phyloP scores from a whole-genome alignment of 2,329 filamentous ascomycete genomes.

The Paramyrothecium roridum region DNA sequence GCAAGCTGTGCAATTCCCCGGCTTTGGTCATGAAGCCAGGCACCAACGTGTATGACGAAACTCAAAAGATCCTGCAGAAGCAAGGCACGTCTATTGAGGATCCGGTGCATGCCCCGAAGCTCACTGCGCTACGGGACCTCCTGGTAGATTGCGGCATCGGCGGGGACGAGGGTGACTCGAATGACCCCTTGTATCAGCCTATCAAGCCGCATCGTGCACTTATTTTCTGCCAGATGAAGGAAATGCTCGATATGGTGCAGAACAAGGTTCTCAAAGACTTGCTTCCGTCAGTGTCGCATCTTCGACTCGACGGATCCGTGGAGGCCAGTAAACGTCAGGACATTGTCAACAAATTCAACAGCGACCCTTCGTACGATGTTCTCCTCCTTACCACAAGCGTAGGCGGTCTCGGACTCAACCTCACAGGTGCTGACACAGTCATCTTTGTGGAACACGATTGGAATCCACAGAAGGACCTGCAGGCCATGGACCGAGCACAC shows the following conservation, averaged over 20 bases:
- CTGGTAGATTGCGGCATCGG: slow-evolving; percentile 99
- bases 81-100: slow-evolving; percentile 83
- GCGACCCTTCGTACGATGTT: slow-evolving; percentile 93
- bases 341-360: slow-evolving; percentile 98
- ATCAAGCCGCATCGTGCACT: slow-evolving; percentile 95
- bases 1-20: slow-evolving; percentile 96
- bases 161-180: slow-evolving; percentile 60
- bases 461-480: slow-evolving; percentile 98
- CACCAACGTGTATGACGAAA: slow-evolving; percentile 85
- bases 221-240: slow-evolving; percentile 99
- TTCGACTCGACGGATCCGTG: slow-evolving; percentile 90
- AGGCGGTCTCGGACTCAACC: slow-evolving; percentile 87
- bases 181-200: slow-evolving; percentile 66
- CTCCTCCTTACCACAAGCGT: slow-evolving; percentile 92
- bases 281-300: slow-evolving; percentile 87
- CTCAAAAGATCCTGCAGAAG: slow-evolving; percentile 74
- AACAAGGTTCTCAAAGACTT: slow-evolving; percentile 86
- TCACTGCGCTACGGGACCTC: slow-evolving; percentile 84
- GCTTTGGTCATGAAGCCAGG: slow-evolving; percentile 94
- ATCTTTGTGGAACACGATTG: slow-evolving; percentile 99
- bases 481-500: slow-evolving; percentile 98
- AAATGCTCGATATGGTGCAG: slow-evolving; percentile 99
- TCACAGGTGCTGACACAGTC: slow-evolving; percentile 96
- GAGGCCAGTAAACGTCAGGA: slow-evolving; percentile 93
- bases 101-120: slow-evolving; percentile 84